A percentile compares a stretch with the other conserved stretches of the same genome.
Conservation (phyloP, 2,329 filamentous ascomycete species). For the Trichoderma hamatum region DNA sequence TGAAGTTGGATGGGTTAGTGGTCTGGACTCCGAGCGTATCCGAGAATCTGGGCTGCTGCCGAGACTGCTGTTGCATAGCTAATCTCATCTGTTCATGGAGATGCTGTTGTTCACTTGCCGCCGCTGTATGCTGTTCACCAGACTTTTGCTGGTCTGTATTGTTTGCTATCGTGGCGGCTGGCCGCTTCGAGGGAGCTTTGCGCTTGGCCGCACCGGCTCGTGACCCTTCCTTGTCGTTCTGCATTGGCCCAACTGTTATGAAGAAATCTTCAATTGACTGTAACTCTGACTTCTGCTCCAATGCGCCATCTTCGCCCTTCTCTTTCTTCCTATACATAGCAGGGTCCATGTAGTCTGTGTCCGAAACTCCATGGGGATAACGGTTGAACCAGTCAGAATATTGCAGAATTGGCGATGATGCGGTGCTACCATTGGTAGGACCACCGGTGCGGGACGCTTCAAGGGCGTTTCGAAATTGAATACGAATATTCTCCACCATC, state of each 20-base stretch:
- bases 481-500: constrained; percentile 89
- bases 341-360: constrained; percentile 80
- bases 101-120: background rate
- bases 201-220: constrained; percentile 39
- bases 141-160: constrained; percentile 19
- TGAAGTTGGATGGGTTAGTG: constrained; percentile 45
- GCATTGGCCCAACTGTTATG: constrained; percentile 71
- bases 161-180: constrained; percentile 26
- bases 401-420: constrained; percentile 74
- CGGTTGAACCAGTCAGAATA: constrained; percentile 98
- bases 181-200: constrained; percentile 45
- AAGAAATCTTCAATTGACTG: constrained; percentile 96
- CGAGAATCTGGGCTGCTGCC: constrained; percentile 46
- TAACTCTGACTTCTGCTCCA: constrained; percentile 87
- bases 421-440: constrained; percentile 50
- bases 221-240: constrained; percentile 45
- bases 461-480: constrained; percentile 81
- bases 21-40: constrained; percentile 47
- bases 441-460: constrained; percentile 75
- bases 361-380: constrained; percentile 89
- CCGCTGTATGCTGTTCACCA: background rate
- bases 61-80: constrained; percentile 28
- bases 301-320: constrained; percentile 80
- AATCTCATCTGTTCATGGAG: constrained; percentile 18
- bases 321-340: constrained; percentile 69